Evolutionary conservation across 306 rosid genomes (phyloP).

Genomic region (Echinosophora koreensis): DNA sequence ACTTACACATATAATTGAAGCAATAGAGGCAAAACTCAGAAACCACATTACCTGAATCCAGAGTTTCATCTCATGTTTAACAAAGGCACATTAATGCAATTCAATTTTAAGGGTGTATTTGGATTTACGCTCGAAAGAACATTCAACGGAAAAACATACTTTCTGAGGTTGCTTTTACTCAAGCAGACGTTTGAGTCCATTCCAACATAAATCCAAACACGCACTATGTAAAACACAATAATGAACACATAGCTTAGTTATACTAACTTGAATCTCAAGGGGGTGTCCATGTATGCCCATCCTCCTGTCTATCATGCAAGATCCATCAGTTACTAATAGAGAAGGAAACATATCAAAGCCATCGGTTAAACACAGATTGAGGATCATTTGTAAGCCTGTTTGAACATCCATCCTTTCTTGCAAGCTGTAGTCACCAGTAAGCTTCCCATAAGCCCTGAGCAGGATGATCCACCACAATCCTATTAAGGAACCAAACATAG

Average conservation of each 20-base stretch:
- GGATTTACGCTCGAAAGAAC: too few species aligned
- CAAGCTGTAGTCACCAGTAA: conserved; percentile 81
- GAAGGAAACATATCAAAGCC: conserved; percentile 98
- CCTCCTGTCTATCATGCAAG: conserved; percentile 98
- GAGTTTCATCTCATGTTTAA: conserved; percentile 39
- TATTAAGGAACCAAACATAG: conserved; percentile 42
- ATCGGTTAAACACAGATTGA: conserved; percentile 85
- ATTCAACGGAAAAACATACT: too few species aligned
- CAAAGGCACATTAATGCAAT: not conserved
- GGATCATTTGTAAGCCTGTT: conserved; percentile 92
- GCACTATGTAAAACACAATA: conserved; percentile 14
- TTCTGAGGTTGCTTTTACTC: too few species aligned
- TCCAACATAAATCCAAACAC: too few species aligned
- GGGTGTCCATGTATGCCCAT: conserved; percentile 99
- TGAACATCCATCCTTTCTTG: conserved; percentile 95
- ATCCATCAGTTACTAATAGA: conserved; percentile 94
- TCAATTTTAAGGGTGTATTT: too few species aligned
- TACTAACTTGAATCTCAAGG: conserved; percentile 94
- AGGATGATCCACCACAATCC: conserved; percentile 99
- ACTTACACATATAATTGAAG: conserved; percentile 17
- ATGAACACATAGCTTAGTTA: conserved; percentile 14
- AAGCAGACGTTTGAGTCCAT: too few species aligned
- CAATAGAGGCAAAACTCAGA: conserved; percentile 22
- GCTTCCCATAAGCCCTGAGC: conserved; percentile 88
- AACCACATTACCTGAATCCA: conserved; percentile 6